Evolutionary conservation across 1,139 yeast species (phyloP).

Genomic region (Yarrowia galli): DNA sequence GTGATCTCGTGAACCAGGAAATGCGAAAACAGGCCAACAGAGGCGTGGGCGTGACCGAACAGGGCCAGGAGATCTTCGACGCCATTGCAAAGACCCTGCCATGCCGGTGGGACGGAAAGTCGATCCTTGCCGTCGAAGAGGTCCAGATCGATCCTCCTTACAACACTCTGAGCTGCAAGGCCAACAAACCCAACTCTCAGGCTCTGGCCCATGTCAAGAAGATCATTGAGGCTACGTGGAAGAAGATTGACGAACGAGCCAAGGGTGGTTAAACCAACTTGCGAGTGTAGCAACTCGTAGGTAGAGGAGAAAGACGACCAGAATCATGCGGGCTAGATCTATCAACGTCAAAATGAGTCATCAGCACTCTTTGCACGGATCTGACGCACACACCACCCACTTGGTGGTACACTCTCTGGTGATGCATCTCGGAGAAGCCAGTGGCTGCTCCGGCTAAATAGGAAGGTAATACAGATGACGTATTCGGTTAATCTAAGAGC

Average conservation of each 20-base stretch:
- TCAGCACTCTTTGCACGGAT: no score
- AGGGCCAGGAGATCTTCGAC: slow-evolving; percentile 60
- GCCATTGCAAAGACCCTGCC: slow-evolving; percentile 59
- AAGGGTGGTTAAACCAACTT: slow-evolving; percentile 60
- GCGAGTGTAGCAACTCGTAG: background rate
- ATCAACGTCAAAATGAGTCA: no score
- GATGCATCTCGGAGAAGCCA: no score
- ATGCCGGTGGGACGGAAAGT: slow-evolving; percentile 57
- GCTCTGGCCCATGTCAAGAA: slow-evolving; percentile 59
- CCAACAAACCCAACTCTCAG: slow-evolving; percentile 51
- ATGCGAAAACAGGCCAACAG: slow-evolving; percentile 44
- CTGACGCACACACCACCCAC: no score
- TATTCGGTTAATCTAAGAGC: background rate
- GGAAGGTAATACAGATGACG: slow-evolving; percentile 4
- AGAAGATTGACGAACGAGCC: slow-evolving; percentile 58
- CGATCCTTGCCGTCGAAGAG: slow-evolving; percentile 62
- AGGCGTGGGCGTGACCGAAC: slow-evolving; percentile 55
- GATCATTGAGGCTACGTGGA: slow-evolving; percentile 65
- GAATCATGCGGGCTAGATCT: no score
- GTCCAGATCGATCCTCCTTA: slow-evolving; percentile 62
- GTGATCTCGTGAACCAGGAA: slow-evolving; percentile 41
- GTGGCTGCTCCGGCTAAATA: background rate
- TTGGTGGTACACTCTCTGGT: no score
- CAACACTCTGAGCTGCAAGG: slow-evolving; percentile 52
- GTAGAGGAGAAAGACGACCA: no score